Percentiles rank a stretch among this genome's conserved stretches.
phyloP scores from a whole-genome alignment of 495 filamentous ascomycete genomes.

The Penicillium paradoxum region DNA sequence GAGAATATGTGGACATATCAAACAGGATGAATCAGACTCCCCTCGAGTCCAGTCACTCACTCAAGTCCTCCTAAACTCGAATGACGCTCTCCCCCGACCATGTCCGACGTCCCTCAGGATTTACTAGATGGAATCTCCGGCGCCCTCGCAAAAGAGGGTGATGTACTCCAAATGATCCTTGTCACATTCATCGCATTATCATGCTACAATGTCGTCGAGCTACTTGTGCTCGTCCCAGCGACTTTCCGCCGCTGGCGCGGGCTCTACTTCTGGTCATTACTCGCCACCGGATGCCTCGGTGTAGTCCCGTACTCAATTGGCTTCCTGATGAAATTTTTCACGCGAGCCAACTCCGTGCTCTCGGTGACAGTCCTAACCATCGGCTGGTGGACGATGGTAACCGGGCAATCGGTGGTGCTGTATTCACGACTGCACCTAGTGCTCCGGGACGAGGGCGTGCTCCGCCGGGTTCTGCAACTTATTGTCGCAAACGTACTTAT shows the following conservation, averaged over 20 bases:
- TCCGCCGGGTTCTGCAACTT: conserved; percentile 38
- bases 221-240: conserved; percentile 44
- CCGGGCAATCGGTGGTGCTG: conserved; percentile 47
- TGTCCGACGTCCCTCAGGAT: conserved; percentile 22
- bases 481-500: conserved; percentile 43
- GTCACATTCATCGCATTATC: conserved; percentile 44
- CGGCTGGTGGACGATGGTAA: conserved; percentile 53
- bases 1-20: conserved; percentile 20
- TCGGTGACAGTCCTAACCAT: conserved; percentile 44
- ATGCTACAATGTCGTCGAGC: conserved; percentile 48
- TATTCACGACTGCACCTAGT: conserved; percentile 50
- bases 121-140: conserved; percentile 37
- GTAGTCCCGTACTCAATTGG: conserved; percentile 49
- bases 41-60: not conserved
- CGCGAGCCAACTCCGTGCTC: conserved; percentile 23
- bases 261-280: conserved; percentile 51
- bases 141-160: conserved; percentile 22
- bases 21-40: conserved; percentile 14
- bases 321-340: conserved; percentile 50
- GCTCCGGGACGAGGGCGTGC: conserved; percentile 39
- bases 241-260: conserved; percentile 50
- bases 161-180: conserved; percentile 31
- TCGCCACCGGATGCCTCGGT: conserved; percentile 40
- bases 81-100: not conserved
- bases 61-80: not conserved